phyloP scores from a whole-genome alignment of 768 basidiomycete genomes.

The Trichaptum fuscoviolaceum region DNA sequence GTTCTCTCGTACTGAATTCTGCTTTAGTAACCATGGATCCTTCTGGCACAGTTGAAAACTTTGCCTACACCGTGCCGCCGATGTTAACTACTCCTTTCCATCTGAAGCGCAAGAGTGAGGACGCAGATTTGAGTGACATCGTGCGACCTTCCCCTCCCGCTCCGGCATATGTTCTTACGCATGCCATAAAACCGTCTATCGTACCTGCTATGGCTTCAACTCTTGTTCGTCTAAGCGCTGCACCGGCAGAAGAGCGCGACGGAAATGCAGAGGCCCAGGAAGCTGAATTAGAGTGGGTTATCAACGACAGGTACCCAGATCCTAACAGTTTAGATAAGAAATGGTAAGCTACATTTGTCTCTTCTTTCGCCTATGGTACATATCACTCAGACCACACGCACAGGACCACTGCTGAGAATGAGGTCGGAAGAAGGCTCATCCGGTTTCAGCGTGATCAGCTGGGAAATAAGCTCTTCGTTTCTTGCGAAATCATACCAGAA shows the following conservation, averaged over 20 bases:
- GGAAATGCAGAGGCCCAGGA: neutral
- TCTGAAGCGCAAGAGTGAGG: slow-evolving; percentile 8
- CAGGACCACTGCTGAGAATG: slow-evolving; percentile 45
- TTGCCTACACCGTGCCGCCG: neutral
- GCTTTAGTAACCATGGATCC: neutral
- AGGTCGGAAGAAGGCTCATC: slow-evolving; percentile 74
- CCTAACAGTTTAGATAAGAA: neutral
- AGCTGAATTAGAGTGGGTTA: slow-evolving; percentile 2
- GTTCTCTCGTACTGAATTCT: neutral
- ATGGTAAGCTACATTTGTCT: neutral
- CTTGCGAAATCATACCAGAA: slow-evolving; percentile 70
- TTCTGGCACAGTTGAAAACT: neutral
- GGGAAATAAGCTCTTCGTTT: slow-evolving; percentile 69
- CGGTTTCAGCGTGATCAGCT: slow-evolving; percentile 78
- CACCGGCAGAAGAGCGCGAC: neutral
- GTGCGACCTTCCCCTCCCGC: neutral
- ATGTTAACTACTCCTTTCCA: neutral
- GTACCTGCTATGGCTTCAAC: neutral
- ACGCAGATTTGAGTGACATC: neutral
- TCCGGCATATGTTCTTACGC: neutral
- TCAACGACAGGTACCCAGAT: neutral
- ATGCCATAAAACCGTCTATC: neutral
- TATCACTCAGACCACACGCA: neutral
- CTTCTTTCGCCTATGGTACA: neutral
- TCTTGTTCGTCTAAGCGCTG: neutral